Percentiles rank a stretch among this genome's conserved stretches.
phyloP scores from a whole-genome alignment of 192 early-diverging fungal genomes.

The Coemansia sp. region DNA sequence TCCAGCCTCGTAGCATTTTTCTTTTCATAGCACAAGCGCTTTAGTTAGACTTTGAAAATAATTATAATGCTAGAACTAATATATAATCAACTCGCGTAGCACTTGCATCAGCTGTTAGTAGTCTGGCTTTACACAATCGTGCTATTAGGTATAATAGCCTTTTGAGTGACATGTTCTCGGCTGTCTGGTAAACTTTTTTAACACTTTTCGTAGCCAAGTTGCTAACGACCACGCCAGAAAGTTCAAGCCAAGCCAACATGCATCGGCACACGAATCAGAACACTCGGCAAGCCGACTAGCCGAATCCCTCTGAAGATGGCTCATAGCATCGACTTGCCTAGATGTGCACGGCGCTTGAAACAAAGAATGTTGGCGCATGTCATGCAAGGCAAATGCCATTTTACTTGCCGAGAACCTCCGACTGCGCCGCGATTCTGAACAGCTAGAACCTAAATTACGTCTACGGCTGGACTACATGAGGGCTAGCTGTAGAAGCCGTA shows the following conservation, averaged over 20 bases:
- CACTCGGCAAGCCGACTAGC: background rate
- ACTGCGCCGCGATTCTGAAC: background rate
- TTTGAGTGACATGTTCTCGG: background rate
- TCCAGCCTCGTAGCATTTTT: background rate
- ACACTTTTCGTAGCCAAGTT: background rate
- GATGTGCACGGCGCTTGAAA: background rate
- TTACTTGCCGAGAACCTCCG: conserved; percentile 8
- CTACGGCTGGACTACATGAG: background rate
- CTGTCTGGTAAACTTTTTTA: background rate
- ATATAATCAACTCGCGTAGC: background rate
- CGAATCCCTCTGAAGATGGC: background rate
- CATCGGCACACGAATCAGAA: background rate
- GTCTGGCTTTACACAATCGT: background rate
- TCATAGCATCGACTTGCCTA: background rate
- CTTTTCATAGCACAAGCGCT: background rate
- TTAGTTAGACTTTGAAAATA: background rate
- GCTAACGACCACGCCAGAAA: background rate
- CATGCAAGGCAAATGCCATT: background rate
- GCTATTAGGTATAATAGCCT: background rate
- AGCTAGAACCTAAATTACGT: background rate
- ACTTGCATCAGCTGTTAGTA: background rate
- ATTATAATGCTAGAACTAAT: background rate
- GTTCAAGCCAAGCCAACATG: background rate
- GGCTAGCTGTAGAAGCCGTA: background rate
- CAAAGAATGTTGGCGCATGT: background rate